A percentile compares a stretch with the other conserved stretches of the same genome.
These are phyloP conservation scores for Didymella pinodella DNA, from an alignment of 2,329 filamentous ascomycete genomes.

Conservation along the genomic window DNA sequence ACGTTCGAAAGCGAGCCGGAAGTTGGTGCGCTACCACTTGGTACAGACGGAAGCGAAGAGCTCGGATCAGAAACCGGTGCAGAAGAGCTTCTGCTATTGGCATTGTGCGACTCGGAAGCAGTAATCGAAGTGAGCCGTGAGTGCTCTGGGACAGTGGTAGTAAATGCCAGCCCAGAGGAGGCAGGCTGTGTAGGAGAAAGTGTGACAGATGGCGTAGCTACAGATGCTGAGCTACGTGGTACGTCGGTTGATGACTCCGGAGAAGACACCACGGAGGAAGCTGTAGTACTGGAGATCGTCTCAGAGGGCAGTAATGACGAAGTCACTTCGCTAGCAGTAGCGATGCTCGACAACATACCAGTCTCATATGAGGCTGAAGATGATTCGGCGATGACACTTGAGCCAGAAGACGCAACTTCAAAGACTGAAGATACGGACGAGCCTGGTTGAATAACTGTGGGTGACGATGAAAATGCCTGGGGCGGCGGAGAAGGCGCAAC, in stretches of 20 bases:
- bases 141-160: background rate
- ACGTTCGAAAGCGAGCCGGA: background rate
- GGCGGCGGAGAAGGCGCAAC: background rate
- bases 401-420: no score
- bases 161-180: background rate
- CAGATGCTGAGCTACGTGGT: background rate
- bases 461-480: background rate
- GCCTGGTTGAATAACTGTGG: background rate
- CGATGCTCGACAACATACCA: background rate
- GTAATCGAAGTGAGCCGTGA: background rate
- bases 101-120: background rate
- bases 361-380: background rate
- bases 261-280: background rate
- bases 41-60: background rate
- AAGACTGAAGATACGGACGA: background rate
- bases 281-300: background rate
- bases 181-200: background rate
- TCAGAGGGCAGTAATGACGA: conserved; percentile 9
- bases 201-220: background rate
- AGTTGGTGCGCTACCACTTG: background rate
- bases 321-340: background rate
- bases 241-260: background rate
- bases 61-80: background rate
- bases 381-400: no score
- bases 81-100: background rate